Evolutionary conservation across 1,139 yeast genomes (phyloP).

Genomic region (Yamadazyma triangularis): DNA sequence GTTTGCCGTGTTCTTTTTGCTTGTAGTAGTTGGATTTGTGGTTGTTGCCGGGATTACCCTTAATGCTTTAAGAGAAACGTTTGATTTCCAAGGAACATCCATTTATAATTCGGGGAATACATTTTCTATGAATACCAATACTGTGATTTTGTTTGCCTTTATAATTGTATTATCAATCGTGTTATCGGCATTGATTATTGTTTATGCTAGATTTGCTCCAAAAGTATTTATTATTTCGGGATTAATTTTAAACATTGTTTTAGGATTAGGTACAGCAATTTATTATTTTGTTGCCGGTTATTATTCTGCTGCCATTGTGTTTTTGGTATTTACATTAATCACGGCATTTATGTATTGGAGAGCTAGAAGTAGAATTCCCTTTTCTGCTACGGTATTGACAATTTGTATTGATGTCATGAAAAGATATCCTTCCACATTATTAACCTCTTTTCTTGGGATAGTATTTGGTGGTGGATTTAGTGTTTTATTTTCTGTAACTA

Average conservation of each 20-base stretch:
- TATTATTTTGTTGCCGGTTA: slow-evolving; percentile 61
- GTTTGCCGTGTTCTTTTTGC: slow-evolving; percentile 58
- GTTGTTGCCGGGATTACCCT: slow-evolving; percentile 69
- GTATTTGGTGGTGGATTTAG: slow-evolving; percentile 62
- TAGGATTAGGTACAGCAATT: slow-evolving; percentile 74
- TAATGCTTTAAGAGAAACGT: slow-evolving; percentile 54
- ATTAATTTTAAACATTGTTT: slow-evolving; percentile 58
- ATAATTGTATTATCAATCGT: slow-evolving; percentile 59
- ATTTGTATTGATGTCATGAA: slow-evolving; percentile 75
- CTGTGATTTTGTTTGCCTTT: slow-evolving; percentile 67
- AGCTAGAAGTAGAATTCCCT: slow-evolving; percentile 62
- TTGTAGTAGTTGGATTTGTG: slow-evolving; percentile 63
- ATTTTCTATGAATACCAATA: slow-evolving; percentile 68
- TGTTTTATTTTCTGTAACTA: slow-evolving; percentile 58
- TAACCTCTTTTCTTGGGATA: slow-evolving; percentile 63
- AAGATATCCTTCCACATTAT: slow-evolving; percentile 61
- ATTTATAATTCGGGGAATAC: slow-evolving; percentile 52
- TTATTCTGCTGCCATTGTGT: slow-evolving; percentile 78
- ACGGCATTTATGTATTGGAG: slow-evolving; percentile 74
- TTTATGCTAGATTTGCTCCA: slow-evolving; percentile 63
- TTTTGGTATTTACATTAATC: slow-evolving; percentile 57
- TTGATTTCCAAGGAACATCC: slow-evolving; percentile 57
- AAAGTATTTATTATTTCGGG: slow-evolving; percentile 66
- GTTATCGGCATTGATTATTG: slow-evolving; percentile 51
- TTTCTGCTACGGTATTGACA: slow-evolving; percentile 70